Conservation (phyloP, 2,329 filamentous ascomycete genomes). For the Hymenoscyphus repandus region DNA sequence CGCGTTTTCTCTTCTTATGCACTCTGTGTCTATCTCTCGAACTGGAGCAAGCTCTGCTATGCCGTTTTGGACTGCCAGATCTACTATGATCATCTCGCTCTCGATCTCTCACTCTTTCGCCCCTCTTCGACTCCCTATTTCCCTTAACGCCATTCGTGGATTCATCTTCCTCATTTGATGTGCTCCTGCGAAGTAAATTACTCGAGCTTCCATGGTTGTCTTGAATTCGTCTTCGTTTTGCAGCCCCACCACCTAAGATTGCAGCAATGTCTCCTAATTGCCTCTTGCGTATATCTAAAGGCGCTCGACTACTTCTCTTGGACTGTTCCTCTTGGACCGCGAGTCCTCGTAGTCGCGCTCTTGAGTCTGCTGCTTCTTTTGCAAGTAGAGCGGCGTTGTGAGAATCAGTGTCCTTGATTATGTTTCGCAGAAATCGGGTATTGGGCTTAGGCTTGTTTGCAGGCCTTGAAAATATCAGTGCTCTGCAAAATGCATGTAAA, state of each 20-base stretch:
- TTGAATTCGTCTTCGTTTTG: constrained; percentile 22
- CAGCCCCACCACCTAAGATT: constrained; percentile 42
- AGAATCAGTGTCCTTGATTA: constrained; percentile 80
- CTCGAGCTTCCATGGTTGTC: constrained; percentile 4
- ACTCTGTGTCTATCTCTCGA: constrained; percentile 12
- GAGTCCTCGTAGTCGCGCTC: constrained; percentile 61
- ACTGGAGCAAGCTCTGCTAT: constrained; percentile 27
- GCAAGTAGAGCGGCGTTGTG: constrained; percentile 86
- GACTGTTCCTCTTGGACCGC: constrained; percentile 37
- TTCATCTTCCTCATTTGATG: constrained; percentile 12
- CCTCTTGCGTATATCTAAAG: constrained; percentile 46
- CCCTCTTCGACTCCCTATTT: constrained; percentile 6
- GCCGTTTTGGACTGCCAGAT: constrained; percentile 17
- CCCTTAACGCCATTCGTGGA: not conserved
- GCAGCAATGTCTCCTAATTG: constrained; percentile 58
- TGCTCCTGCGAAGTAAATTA: constrained; percentile 2
- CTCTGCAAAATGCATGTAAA: not conserved
- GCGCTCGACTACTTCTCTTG: constrained; percentile 37
- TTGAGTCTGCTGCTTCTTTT: constrained; percentile 76
- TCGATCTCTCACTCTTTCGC: constrained; percentile 3
- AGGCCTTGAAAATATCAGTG: constrained; percentile 19
- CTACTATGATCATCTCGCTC: constrained; percentile 3
- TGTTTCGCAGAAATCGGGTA: constrained; percentile 79
- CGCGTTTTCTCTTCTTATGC: not conserved
- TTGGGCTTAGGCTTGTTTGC: constrained; percentile 78